These are phyloP conservation scores for Saccharomycopsis olivae DNA, from an alignment of 805 yeast genomes.

Conservation along the genomic window DNA sequence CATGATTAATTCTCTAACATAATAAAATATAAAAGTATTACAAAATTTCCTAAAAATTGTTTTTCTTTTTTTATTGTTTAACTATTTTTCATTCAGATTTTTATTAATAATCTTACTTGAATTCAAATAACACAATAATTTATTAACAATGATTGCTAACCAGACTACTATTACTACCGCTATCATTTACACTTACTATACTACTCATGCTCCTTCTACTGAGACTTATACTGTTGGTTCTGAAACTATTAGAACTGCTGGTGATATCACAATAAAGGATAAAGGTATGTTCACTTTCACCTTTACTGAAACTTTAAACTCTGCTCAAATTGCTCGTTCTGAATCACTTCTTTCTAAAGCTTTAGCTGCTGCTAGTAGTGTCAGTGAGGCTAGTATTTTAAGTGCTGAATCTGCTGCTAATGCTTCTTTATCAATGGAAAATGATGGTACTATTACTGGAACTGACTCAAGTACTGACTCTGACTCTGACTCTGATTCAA, in stretches of 20 bases:
- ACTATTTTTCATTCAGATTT: neutral
- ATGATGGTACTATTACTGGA: slow-evolving; percentile 1
- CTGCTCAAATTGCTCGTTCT: slow-evolving; percentile 11
- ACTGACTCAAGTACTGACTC: neutral
- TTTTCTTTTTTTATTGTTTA: no score
- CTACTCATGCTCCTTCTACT: slow-evolving; percentile 9
- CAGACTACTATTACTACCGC: slow-evolving; percentile 17
- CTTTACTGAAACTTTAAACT: slow-evolving; percentile 12
- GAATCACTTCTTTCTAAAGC: slow-evolving; percentile 15
- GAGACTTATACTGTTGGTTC: slow-evolving; percentile 14
- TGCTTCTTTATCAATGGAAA: slow-evolving; percentile 4
- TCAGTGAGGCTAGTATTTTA: slow-evolving; percentile 11
- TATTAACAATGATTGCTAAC: neutral
- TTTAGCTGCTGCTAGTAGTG: slow-evolving; percentile 13
- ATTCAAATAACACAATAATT: neutral
- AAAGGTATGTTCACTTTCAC: slow-evolving; percentile 18
- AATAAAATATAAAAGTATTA: no score
- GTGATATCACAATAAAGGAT: slow-evolving; percentile 12
- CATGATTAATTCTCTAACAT: no score
- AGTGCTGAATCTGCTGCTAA: slow-evolving; percentile 13
- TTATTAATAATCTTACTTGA: no score
- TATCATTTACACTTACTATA: slow-evolving; percentile 17
- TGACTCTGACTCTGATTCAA: neutral
- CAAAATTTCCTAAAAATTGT: no score
- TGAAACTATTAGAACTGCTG: slow-evolving; percentile 10